Evolutionary conservation across 495 filamentous ascomycete species (phyloP), one percentile per base, ranked within the genome.

Genomic region (Lophium mytilinum): DNA sequence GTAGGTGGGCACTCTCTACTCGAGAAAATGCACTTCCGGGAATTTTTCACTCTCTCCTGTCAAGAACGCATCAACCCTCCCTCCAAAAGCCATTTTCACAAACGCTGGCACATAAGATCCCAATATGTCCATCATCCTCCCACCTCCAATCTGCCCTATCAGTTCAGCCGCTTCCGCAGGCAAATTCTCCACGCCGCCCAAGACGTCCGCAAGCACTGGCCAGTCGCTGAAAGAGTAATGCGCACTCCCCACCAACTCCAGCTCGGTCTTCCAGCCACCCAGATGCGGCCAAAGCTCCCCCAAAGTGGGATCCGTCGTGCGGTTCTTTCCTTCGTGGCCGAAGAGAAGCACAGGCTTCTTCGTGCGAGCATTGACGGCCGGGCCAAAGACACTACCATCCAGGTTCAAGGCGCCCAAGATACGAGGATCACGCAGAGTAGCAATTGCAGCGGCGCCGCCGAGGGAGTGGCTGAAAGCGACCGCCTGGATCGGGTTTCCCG

Each of bases 41-140:
- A 45, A 55, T 19, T 21, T 30, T 17, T 42, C 18, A 19, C 15
- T 43, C 3, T 9, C 4, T 15, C 52, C 45, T 12, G 50, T 52
- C 8, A 55, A 33, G 1, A 60, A 5, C 9, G 17, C 11, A 12
- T 51, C 52, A 36, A 45, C 19, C 18, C 36, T 39, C 52, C 57
- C 37, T 37, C 41, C 50, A 45, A 60, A 36, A 7, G 21, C 43
- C 10, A 50, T 55, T 34, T 56, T 53, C 37, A 61, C 8, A 34
- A 61, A 56, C 17, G 53, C 39, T 33, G 15, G 4, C 9, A 57
- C 40, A 51, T 46, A 56, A 36, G 8, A 41, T 36, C 52, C 30
- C 15, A 56, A 33, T 33, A 61, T 37, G 0, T 48, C 35, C 15
- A 52, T 47, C 4, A 19, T 33, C 18, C 58, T 19, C n/a, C 41